Evolutionary conservation across 805 yeast genomes (phyloP).

Genomic region (Teunomyces aglyptinius): DNA sequence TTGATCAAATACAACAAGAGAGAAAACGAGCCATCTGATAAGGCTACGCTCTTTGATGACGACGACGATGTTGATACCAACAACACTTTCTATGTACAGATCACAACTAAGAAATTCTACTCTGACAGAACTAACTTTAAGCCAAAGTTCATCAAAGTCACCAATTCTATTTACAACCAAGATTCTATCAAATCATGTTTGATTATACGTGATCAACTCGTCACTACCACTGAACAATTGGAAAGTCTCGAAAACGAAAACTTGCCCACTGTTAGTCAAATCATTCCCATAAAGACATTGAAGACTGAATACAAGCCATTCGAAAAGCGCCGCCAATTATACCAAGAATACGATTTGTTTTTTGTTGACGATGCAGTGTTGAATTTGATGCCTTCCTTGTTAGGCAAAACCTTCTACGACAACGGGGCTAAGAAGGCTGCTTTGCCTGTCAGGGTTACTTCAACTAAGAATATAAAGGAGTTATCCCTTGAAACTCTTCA

Average conservation of each 20-base stretch:
- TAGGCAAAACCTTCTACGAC: slow-evolving; percentile 75
- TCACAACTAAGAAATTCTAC: slow-evolving; percentile 65
- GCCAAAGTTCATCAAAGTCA: slow-evolving; percentile 48
- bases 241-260: slow-evolving; percentile 46
- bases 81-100: slow-evolving; percentile 55
- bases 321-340: slow-evolving; percentile 80
- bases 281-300: slow-evolving; percentile 70
- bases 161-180: slow-evolving; percentile 43
- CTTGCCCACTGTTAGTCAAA: slow-evolving; percentile 48
- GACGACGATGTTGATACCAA: slow-evolving; percentile 51
- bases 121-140: slow-evolving; percentile 58
- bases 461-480: slow-evolving; percentile 31
- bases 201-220: slow-evolving; percentile 61
- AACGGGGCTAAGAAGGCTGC: slow-evolving; percentile 58
- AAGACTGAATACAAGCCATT: slow-evolving; percentile 85
- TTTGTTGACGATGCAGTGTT: slow-evolving; percentile 81
- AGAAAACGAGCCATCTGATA: slow-evolving; percentile 21
- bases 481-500: slow-evolving; percentile 50
- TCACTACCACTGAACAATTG: slow-evolving; percentile 43
- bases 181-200: slow-evolving; percentile 53
- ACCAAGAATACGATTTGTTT: slow-evolving; percentile 68
- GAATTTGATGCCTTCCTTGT: slow-evolving; percentile 73
- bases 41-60: slow-evolving; percentile 50
- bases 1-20: slow-evolving; percentile 55
- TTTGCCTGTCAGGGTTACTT: slow-evolving; percentile 53